Base-by-base conservation (phyloP, 768 basidiomycete species). In the Leccinum pellstonianum region DNA sequence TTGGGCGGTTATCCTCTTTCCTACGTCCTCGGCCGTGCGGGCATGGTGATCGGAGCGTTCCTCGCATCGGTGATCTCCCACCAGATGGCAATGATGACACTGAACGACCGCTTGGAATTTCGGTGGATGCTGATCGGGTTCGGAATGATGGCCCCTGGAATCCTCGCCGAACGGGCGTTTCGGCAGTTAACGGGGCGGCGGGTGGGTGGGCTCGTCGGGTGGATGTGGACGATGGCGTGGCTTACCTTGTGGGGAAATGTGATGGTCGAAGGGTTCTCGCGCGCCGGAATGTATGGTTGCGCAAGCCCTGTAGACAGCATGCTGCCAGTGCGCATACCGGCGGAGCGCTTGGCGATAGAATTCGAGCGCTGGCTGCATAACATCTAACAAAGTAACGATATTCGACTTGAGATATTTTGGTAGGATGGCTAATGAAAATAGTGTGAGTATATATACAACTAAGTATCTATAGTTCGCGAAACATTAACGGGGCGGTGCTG, bases 11-110 rank as follows among this genome's bases (percentile, higher is more conserved):
- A 56, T 12, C 75, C 73, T 2, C 52, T 72, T 19, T 69, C 66
- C 21, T 59, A 70, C 31, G 43, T 85, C 11, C 64, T 81, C 17
- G 86, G 87, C 3, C 78, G 80, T 10, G 55, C 67, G 1, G 85
- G 82, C 2, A 75, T 70, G 1, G 72, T 87, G 2, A 43, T 88
- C 2, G 85, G 86, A 9, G 78, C 79, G 5, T 89, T 88, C 67
- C 59, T 82, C 1, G 67, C 80, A 4, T 89, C 88, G 0, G 86
- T 77, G 2, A 37, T 85, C 9, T 66, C 87, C 12, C 88, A 90
- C 60, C 76, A 83, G 56, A 49, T 80, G 5, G 78, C 79, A 5
- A 49, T 83, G 52, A 82, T 81, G 77, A 78, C 80, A 0, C 75
- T 85, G 76, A 79, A 81, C 2, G 68, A 72, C 7, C 79, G 77